phyloP scores from a whole-genome alignment of 495 filamentous ascomycete genomes.

The Neurospora sp. region DNA sequence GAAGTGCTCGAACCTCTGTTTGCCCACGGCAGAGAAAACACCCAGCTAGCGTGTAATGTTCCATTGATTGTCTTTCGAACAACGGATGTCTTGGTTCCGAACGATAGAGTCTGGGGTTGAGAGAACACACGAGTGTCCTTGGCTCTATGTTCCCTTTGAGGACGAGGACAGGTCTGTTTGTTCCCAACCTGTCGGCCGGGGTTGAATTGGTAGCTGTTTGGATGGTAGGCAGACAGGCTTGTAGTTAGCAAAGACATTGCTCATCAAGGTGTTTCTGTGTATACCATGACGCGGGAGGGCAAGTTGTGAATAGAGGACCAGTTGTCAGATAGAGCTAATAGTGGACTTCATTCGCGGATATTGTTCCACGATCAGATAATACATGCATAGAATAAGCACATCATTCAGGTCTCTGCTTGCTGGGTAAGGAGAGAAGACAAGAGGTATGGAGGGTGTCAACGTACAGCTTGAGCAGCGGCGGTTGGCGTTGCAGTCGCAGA shows the following conservation, averaged over 20 bases:
- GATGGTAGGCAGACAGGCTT: background rate
- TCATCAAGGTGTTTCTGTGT: background rate
- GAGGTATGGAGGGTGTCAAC: conserved; percentile 29
- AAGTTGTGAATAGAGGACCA: conserved; percentile 8
- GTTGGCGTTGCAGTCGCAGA: conserved; percentile 93
- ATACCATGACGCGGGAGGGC: background rate
- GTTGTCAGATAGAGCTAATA: conserved; percentile 57
- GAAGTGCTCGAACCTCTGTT: too few species aligned
- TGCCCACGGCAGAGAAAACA: too few species aligned
- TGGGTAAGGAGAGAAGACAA: background rate
- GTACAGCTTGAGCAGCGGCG: conserved; percentile 92
- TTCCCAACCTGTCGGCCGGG: too few species aligned
- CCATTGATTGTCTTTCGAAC: too few species aligned
- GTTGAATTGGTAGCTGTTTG: too few species aligned
- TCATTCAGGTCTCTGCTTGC: conserved; percentile 37
- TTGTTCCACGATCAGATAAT: conserved; percentile 70
- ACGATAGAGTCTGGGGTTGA: too few species aligned
- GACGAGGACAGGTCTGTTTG: too few species aligned
- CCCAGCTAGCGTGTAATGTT: too few species aligned
- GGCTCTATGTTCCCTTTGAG: too few species aligned
- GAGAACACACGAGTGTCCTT: too few species aligned
- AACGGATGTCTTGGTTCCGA: too few species aligned
- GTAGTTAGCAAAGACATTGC: conserved; percentile 3
- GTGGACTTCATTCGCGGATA: conserved; percentile 36
- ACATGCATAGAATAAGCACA: conserved; percentile 55